Evolutionary conservation across 2,329 filamentous ascomycete species (phyloP).

Genomic region (Cylindrodendrum hubeiense): DNA sequence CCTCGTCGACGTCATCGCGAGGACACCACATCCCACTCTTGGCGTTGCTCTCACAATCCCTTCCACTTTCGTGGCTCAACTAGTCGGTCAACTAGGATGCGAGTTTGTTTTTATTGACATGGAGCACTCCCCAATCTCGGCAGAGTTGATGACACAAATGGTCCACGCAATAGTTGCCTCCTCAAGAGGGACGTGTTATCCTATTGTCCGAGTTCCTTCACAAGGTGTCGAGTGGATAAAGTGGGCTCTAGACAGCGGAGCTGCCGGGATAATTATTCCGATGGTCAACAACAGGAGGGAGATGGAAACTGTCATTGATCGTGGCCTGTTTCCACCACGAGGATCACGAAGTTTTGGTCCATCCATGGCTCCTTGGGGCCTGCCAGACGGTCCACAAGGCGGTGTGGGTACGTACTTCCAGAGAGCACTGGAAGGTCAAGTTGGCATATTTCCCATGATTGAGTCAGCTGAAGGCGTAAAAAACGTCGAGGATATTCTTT

Average conservation of each 20-base stretch:
- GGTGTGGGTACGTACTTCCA: constrained; percentile 4
- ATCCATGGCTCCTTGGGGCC: constrained; percentile 2
- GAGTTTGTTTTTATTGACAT: constrained; percentile 12
- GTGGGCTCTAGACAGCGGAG: constrained; percentile 13
- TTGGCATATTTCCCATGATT: constrained; percentile 12
- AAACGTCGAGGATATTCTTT: neutral
- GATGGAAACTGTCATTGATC: neutral
- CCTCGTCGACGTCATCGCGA: neutral
- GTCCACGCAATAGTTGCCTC: constrained; percentile 8
- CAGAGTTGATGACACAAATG: constrained; percentile 1
- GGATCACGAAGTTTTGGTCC: constrained; percentile 5
- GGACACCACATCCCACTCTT: neutral
- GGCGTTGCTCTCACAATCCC: constrained; percentile 4
- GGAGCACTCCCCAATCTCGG: constrained; percentile 1
- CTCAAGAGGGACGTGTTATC: constrained; percentile 1
- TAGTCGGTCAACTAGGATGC: neutral
- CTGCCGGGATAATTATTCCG: constrained; percentile 4
- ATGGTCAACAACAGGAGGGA: constrained; percentile 4
- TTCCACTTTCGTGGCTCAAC: neutral
- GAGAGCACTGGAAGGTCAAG: neutral
- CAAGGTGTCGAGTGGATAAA: constrained; percentile 12
- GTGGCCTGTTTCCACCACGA: neutral
- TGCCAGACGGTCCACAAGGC: neutral
- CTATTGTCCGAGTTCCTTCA: constrained; percentile 2
- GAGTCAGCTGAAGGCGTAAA: neutral